These are phyloP conservation scores for Monosporozyma aquatica DNA, from an alignment of 805 yeast genomes.

Conservation along the genomic window DNA sequence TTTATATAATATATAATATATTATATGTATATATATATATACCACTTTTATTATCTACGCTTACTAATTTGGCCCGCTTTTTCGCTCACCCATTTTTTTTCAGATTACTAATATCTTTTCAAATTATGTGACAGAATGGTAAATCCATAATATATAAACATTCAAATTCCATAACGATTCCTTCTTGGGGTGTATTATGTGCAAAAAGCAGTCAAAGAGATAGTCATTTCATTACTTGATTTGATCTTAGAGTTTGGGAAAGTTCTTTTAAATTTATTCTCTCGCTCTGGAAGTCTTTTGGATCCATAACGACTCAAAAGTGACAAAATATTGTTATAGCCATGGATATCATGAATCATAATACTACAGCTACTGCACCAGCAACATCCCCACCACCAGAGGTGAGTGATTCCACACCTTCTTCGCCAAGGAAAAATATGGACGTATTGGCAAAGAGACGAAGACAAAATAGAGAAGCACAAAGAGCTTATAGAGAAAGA, in stretches of 20 bases:
- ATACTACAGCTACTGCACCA: no score
- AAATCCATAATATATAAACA: no score
- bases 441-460: conserved; percentile 50
- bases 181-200: no score
- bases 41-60: background rate
- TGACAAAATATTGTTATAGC: no score
- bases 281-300: no score
- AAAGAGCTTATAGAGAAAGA: conserved; percentile 82
- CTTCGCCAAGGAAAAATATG: background rate
- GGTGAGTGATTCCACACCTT: background rate
- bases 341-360: no score
- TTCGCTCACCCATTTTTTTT: background rate
- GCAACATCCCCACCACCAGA: background rate
- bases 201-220: no score
- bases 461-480: conserved; percentile 92
- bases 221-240: no score
- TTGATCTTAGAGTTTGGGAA: background rate
- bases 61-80: background rate
- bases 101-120: background rate
- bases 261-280: background rate
- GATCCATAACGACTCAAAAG: no score
- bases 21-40: no score
- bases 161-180: no score
- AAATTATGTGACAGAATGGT: background rate
- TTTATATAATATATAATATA: background rate